These are phyloP conservation scores for Chrysanthemum lavandulifolium DNA, from an alignment of 129 eudicot genomes.

Conservation along the genomic window DNA sequence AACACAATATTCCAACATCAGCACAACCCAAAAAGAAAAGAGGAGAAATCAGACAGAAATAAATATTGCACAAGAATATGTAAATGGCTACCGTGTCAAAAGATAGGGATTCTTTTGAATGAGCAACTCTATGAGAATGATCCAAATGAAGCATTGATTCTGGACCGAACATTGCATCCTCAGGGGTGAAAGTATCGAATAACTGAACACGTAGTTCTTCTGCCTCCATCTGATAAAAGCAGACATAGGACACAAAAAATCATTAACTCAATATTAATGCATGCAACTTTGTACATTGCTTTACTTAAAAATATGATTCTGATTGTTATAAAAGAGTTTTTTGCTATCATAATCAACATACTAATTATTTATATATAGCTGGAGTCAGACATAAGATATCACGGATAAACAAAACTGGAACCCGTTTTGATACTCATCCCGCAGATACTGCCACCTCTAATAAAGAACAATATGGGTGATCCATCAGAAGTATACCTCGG, in stretches of 20 bases:
- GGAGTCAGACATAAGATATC: not conserved
- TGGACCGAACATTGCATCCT: slow-evolving; percentile 76
- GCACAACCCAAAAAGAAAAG: not conserved
- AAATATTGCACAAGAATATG: not conserved
- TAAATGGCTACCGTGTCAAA: slow-evolving; percentile 60
- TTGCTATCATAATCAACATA: not conserved
- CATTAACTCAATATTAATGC: not conserved
- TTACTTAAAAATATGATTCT: not conserved
- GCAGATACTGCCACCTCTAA: not conserved
- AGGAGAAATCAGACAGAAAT: not conserved
- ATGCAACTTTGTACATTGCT: not conserved
- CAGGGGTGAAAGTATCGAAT: slow-evolving; percentile 68
- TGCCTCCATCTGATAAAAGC: slow-evolving; percentile 50
- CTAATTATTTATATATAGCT: not conserved
- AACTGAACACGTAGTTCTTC: slow-evolving; percentile 66
- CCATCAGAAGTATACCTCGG: slow-evolving; percentile 46
- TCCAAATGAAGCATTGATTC: slow-evolving; percentile 61
- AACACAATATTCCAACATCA: slow-evolving; percentile 19
- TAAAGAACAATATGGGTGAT: not conserved
- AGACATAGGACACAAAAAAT: slow-evolving; percentile 1
- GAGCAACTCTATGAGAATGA: slow-evolving; percentile 48
- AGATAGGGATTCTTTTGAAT: slow-evolving; percentile 69
- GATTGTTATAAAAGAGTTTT: not conserved
- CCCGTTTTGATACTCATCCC: not conserved
- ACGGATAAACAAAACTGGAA: not conserved